Conservation (phyloP, 139 green algal species). For the Picochlorum costavermella region DNA sequence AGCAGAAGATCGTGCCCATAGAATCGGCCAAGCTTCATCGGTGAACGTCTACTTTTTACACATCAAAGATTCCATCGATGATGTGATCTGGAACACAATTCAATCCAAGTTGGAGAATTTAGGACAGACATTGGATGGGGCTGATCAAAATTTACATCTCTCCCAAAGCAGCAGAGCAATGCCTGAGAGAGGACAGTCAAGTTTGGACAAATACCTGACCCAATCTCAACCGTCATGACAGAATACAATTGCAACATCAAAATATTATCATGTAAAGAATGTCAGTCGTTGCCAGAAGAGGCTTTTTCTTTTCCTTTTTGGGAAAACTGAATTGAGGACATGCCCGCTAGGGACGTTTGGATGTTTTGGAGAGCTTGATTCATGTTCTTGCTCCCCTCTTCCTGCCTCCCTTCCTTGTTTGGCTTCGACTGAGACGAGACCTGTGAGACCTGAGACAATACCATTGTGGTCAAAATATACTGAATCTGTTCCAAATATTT, state of each 20-base stretch:
- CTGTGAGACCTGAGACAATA: too few species aligned
- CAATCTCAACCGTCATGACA: not conserved
- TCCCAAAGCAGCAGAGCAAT: not conserved
- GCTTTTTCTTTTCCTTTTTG: not conserved
- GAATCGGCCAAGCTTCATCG: conserved; percentile 52
- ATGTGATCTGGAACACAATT: conserved; percentile 67
- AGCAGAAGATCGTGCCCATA: conserved; percentile 48
- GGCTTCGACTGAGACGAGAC: not conserved
- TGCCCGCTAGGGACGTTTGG: not conserved
- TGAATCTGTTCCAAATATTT: too few species aligned
- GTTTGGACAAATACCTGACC: not conserved
- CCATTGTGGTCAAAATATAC: too few species aligned
- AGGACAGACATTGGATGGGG: conserved; percentile 57
- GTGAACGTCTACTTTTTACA: conserved; percentile 74
- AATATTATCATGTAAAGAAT: not conserved
- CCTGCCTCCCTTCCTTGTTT: not conserved
- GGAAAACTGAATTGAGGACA: not conserved
- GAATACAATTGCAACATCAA: not conserved
- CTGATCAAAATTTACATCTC: conserved; percentile 33
- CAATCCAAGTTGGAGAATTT: conserved; percentile 69
- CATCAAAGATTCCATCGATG: conserved; percentile 69
- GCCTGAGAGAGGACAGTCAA: conserved; percentile 6
- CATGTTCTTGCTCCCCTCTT: not conserved
- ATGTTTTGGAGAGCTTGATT: not conserved
- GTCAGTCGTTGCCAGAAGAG: not conserved